Evolutionary conservation across 768 basidiomycete species (phyloP).

Genomic region (Lentinula guzmanii): DNA sequence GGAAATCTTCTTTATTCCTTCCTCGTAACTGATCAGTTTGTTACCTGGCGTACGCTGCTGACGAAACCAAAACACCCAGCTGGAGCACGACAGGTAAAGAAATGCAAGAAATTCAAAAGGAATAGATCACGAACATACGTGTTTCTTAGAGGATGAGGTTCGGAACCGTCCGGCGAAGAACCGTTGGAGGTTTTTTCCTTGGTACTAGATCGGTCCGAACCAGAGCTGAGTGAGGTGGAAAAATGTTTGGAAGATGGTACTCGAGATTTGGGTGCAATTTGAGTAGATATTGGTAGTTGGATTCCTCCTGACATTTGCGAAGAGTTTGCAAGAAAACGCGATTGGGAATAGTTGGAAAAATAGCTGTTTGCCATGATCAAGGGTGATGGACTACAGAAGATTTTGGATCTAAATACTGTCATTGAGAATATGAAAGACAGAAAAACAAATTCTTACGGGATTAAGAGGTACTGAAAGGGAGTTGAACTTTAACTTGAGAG

Average conservation of each 20-base stretch:
- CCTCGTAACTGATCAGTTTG: constrained; percentile 88
- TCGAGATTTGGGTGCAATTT: constrained; percentile 31
- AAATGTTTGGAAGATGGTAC: constrained; percentile 67
- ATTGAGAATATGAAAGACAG: background rate
- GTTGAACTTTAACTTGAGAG: background rate
- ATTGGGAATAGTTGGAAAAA: constrained; percentile 79
- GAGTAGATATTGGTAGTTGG: constrained; percentile 11
- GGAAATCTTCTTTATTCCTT: constrained; percentile 90
- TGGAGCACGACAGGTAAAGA: constrained; percentile 22
- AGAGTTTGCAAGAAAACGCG: constrained; percentile 59
- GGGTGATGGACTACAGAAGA: background rate
- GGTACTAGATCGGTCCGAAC: constrained; percentile 34
- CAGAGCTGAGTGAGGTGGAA: constrained; percentile 45
- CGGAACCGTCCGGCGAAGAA: constrained; percentile 28
- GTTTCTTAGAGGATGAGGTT: constrained; percentile 68
- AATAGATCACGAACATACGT: constrained; percentile 70
- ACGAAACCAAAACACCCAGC: constrained; percentile 91
- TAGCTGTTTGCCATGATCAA: constrained; percentile 52
- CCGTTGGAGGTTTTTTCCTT: constrained; percentile 36
- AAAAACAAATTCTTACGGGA: too few species aligned
- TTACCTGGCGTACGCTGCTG: constrained; percentile 87
- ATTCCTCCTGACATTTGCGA: constrained; percentile 4
- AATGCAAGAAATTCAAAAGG: constrained; percentile 13
- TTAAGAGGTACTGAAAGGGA: too few species aligned
- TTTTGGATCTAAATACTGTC: background rate